Evolutionary conservation across 2,329 filamentous ascomycete species (phyloP).

Genomic region (Cordyceps pruinosa): DNA sequence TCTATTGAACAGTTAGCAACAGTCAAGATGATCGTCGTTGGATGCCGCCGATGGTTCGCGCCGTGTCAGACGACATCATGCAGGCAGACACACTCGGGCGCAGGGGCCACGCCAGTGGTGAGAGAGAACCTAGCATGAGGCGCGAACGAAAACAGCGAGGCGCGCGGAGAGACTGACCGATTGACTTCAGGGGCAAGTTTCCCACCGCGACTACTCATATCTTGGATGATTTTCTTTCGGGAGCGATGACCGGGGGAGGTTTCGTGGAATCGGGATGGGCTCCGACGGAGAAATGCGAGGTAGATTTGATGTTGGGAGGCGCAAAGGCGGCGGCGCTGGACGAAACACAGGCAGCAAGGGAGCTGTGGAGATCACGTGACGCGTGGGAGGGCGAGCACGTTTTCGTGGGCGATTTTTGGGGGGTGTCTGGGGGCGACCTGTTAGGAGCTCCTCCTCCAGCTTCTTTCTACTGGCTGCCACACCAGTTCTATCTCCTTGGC

Average conservation of each 20-base stretch:
- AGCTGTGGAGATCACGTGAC: conserved; percentile 6
- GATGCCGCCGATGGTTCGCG: neutral
- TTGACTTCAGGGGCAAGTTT: conserved; percentile 99
- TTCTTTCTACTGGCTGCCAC: neutral
- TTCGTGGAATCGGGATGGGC: conserved; percentile 6
- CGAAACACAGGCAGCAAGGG: neutral
- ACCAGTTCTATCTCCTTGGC: neutral
- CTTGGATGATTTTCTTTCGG: conserved; percentile 43
- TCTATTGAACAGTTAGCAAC: conserved; percentile 47
- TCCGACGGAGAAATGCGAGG: conserved; percentile 10
- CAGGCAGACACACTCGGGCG: neutral
- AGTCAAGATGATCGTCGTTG: neutral
- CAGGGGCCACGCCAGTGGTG: neutral
- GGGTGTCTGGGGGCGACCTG: conserved; percentile 6
- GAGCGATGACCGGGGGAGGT: conserved; percentile 11
- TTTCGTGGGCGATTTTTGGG: neutral
- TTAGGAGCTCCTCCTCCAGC: too few species aligned
- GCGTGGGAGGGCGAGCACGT: neutral
- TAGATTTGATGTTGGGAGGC: conserved; percentile 12
- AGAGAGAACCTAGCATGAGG: neutral
- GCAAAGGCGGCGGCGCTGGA: neutral
- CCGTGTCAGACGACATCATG: neutral
- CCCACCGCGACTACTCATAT: conserved; percentile 93
- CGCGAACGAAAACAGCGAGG: neutral
- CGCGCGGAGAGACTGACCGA: conserved; percentile 51